Evolutionary conservation across 371 early-diverging fungal genomes (phyloP).

Genomic region (Batkoa obscura): DNA sequence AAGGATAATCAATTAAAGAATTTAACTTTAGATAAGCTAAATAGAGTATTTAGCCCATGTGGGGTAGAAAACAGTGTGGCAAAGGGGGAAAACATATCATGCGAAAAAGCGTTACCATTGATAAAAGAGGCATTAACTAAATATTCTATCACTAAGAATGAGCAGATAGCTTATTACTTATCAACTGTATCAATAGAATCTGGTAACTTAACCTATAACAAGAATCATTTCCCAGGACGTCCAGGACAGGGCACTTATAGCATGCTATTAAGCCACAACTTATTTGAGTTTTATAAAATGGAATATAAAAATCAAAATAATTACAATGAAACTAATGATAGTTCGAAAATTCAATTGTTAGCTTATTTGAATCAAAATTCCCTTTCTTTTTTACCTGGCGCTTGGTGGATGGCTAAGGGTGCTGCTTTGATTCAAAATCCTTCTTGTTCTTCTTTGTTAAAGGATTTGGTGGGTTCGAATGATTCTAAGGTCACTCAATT

Average conservation of each 20-base stretch:
- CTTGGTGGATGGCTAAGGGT: constrained; percentile 4
- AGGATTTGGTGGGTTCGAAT: background rate
- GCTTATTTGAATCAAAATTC: background rate
- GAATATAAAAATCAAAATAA: background rate
- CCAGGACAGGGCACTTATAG: constrained; percentile 3
- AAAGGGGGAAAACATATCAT: constrained; percentile 3
- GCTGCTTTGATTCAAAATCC: background rate
- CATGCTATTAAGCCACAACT: constrained; percentile 5
- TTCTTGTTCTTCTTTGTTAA: background rate
- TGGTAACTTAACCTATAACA: background rate
- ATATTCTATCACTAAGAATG: background rate
- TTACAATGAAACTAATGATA: background rate
- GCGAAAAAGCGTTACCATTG: background rate
- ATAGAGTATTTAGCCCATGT: constrained; percentile 1
- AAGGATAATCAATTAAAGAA: no score
- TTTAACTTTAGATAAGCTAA: background rate
- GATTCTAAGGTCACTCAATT: background rate
- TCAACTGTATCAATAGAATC: background rate
- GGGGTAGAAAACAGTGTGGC: background rate
- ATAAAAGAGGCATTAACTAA: background rate
- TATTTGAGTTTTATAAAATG: background rate
- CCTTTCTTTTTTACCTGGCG: background rate
- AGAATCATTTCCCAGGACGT: constrained; percentile 1
- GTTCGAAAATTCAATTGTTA: background rate
- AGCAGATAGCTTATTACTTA: background rate